These are phyloP conservation scores for Fusarium secorum DNA, from an alignment of 2,329 filamentous ascomycete genomes.

Conservation along the genomic window DNA sequence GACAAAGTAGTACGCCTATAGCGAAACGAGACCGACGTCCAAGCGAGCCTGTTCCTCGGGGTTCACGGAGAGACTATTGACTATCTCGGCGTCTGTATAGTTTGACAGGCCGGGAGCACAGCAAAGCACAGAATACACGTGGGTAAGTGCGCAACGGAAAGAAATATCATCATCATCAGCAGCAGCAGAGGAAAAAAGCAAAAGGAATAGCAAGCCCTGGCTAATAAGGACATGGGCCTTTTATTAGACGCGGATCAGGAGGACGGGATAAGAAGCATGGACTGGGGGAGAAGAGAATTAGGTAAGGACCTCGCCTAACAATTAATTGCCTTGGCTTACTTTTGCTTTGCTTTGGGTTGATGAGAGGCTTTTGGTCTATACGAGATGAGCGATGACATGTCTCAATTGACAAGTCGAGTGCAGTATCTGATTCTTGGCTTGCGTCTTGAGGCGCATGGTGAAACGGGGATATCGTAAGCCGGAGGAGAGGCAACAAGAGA, in stretches of 20 bases:
- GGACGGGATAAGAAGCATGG: slow-evolving; percentile 24
- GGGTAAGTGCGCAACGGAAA: slow-evolving; percentile 11
- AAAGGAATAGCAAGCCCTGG: neutral
- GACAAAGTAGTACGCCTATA: slow-evolving; percentile 16
- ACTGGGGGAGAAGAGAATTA: neutral
- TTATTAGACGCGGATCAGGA: slow-evolving; percentile 35
- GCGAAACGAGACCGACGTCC: slow-evolving; percentile 15
- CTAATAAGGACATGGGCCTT: slow-evolving; percentile 23
- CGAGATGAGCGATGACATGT: slow-evolving; percentile 20
- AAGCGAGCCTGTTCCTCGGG: slow-evolving; percentile 3
- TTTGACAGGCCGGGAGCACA: slow-evolving; percentile 25
- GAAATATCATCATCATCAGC: neutral
- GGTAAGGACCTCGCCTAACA: neutral
- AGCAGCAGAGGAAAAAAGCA: neutral
- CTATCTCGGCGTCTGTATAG: slow-evolving; percentile 9
- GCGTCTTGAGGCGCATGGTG: slow-evolving; percentile 6
- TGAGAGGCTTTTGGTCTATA: slow-evolving; percentile 10
- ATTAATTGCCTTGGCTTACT: neutral
- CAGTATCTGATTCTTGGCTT: neutral
- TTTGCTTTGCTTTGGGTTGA: neutral
- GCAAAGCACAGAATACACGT: slow-evolving; percentile 4
- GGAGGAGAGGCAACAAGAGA: neutral
- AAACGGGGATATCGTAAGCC: slow-evolving; percentile 15
- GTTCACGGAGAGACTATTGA: slow-evolving; percentile 3
- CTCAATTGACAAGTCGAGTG: slow-evolving; percentile 18